Conservation (phyloP, 345 rosid species). For the thale cress (Arabidopsis thaliana) region DNA sequence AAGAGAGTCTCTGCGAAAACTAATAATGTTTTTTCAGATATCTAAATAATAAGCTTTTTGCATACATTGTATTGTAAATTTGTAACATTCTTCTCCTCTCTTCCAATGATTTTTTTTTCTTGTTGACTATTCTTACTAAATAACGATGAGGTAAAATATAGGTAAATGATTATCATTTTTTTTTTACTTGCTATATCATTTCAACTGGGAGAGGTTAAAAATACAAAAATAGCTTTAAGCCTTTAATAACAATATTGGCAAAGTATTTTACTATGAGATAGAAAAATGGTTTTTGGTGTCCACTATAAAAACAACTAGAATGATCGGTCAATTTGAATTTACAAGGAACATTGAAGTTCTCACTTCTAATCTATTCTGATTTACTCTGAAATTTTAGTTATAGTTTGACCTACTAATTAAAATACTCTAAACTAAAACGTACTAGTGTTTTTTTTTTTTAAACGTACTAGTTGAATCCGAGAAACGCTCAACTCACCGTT, state of each 20-base stretch:
- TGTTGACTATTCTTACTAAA: too few relatives aligned
- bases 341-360: conserved; percentile 1
- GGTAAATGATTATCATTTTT: too few relatives aligned
- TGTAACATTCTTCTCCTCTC: too few relatives aligned
- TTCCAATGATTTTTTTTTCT: too few relatives aligned
- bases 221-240: too few relatives aligned
- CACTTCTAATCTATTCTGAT: background rate
- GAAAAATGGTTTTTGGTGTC: background rate
- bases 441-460: background rate
- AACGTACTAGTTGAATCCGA: background rate
- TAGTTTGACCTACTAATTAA: background rate
- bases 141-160: too few relatives aligned
- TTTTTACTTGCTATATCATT: too few relatives aligned
- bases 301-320: background rate
- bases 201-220: too few relatives aligned
- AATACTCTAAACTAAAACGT: background rate
- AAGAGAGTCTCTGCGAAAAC: conserved; percentile 17
- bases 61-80: too few relatives aligned
- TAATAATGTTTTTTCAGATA: conserved; percentile 20
- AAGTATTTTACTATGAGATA: too few relatives aligned
- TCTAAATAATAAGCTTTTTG: background rate
- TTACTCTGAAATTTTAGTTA: too few relatives aligned
- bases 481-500: background rate
- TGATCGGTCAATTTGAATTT: conserved; percentile 1
- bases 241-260: too few relatives aligned